A percentile compares a stretch with the other conserved stretches of the same genome.
Conservation (phyloP, 1,139 yeast genomes). For the Candida sanyaensis region DNA sequence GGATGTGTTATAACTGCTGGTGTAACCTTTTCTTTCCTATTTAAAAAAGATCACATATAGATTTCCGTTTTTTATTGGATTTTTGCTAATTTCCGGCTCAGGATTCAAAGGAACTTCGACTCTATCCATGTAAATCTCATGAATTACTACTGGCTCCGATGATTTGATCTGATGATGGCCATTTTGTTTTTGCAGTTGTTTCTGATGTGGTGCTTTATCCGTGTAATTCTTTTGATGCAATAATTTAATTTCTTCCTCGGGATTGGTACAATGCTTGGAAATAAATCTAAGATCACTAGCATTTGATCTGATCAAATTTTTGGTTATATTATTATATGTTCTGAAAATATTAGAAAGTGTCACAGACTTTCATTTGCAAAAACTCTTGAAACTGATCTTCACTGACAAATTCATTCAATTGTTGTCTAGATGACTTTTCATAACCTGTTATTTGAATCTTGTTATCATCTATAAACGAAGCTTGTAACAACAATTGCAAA, state of each 20-base stretch:
- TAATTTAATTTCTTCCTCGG: constrained; percentile 6
- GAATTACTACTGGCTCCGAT: constrained; percentile 10
- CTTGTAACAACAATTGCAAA: constrained; percentile 29
- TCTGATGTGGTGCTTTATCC: background rate
- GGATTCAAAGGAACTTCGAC: background rate
- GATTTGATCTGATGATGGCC: background rate
- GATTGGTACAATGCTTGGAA: constrained; percentile 14
- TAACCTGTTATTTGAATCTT: constrained; percentile 31
- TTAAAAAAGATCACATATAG: constrained; percentile 1
- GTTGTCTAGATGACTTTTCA: constrained; percentile 24
- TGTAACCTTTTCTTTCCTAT: background rate
- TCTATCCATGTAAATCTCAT: constrained; percentile 5
- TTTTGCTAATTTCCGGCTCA: background rate
- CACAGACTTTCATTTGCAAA: constrained; percentile 24
- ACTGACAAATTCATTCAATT: constrained; percentile 25
- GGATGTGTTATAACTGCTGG: background rate
- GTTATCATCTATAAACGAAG: constrained; percentile 29
- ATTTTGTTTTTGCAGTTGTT: too few species aligned
- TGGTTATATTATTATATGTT: constrained; percentile 24
- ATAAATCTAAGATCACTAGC: constrained; percentile 25
- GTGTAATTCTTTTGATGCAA: constrained; percentile 4
- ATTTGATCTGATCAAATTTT: constrained; percentile 23
- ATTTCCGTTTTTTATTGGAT: constrained; percentile 1
- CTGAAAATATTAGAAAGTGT: constrained; percentile 23
- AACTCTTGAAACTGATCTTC: constrained; percentile 23